Percentiles rank a stretch among this genome's conserved stretches.
phyloP scores from a whole-genome alignment of 2,329 filamentous ascomycete species.

The Aspergillus nomiae region DNA sequence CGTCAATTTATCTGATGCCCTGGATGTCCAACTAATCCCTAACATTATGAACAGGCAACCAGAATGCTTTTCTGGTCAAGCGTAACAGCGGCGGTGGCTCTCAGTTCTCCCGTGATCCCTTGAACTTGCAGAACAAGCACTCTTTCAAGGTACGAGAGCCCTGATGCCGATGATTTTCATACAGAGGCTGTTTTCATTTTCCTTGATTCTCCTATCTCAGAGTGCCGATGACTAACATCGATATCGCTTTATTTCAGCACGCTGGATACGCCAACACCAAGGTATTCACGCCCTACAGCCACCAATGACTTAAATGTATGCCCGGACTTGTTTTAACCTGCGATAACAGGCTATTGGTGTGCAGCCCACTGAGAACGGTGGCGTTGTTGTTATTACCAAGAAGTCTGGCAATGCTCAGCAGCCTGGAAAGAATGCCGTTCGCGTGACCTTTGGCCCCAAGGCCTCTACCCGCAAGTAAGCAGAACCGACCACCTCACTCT shows the following conservation, averaged over 20 bases:
- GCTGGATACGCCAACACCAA: slow-evolving; percentile 92
- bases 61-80: slow-evolving; percentile 93
- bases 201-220: not conserved
- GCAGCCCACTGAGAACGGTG: slow-evolving; percentile 72
- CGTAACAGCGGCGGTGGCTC: slow-evolving; percentile 75
- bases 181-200: not conserved
- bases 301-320: not conserved
- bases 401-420: slow-evolving; percentile 71
- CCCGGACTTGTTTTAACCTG: not conserved
- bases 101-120: slow-evolving; percentile 89
- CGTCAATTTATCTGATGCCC: slow-evolving; percentile 13
- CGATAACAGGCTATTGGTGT: slow-evolving; percentile 75
- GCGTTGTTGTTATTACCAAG: slow-evolving; percentile 82
- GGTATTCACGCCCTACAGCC: slow-evolving; percentile 55
- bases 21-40: slow-evolving; percentile 17
- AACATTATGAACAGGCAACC: slow-evolving; percentile 62
- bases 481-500: not conserved
- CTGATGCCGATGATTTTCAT: slow-evolving; percentile 11
- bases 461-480: slow-evolving; percentile 79
- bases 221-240: slow-evolving; percentile 24
- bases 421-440: slow-evolving; percentile 68
- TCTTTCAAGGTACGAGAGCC: slow-evolving; percentile 71
- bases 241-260: slow-evolving; percentile 57
- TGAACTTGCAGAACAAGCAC: slow-evolving; percentile 92
- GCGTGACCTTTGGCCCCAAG: slow-evolving; percentile 69